Conservation (phyloP, 345 rosid genomes). For the Salix exigua region DNA sequence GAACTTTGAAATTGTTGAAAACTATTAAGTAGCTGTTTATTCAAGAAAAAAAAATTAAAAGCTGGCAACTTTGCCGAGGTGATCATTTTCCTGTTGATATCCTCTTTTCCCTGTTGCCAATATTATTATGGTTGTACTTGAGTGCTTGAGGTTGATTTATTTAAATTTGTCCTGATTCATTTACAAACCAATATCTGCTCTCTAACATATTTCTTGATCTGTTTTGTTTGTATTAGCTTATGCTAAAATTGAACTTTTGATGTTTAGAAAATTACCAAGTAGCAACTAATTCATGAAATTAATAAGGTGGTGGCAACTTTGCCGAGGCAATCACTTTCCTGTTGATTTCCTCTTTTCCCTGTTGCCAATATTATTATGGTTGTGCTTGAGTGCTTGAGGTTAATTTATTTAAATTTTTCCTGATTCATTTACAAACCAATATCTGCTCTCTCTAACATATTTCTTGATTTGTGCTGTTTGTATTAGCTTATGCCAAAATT, state of each 20-base stretch:
- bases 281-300: background rate
- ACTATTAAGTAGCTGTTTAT: background rate
- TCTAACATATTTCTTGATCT: background rate
- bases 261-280: background rate
- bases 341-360: slow-evolving; percentile 37
- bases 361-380: too few relatives aligned
- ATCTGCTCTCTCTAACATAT: too few relatives aligned
- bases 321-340: slow-evolving; percentile 42
- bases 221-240: background rate
- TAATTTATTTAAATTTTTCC: too few relatives aligned
- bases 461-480: too few relatives aligned
- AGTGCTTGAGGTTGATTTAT: background rate
- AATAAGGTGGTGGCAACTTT: background rate
- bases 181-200: background rate
- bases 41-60: background rate
- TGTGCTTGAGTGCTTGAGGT: too few relatives aligned
- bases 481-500: too few relatives aligned
- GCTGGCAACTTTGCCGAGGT: slow-evolving; percentile 50
- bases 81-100: slow-evolving; percentile 29
- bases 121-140: background rate
- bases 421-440: too few relatives aligned
- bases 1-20: too few relatives aligned
- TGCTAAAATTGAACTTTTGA: background rate
- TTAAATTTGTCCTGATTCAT: background rate
- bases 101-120: slow-evolving; percentile 58